Evolutionary conservation across 75 land plant species (phyloP), one percentile per base, ranked within the genome.

Genomic region (Pinus taeda): DNA sequence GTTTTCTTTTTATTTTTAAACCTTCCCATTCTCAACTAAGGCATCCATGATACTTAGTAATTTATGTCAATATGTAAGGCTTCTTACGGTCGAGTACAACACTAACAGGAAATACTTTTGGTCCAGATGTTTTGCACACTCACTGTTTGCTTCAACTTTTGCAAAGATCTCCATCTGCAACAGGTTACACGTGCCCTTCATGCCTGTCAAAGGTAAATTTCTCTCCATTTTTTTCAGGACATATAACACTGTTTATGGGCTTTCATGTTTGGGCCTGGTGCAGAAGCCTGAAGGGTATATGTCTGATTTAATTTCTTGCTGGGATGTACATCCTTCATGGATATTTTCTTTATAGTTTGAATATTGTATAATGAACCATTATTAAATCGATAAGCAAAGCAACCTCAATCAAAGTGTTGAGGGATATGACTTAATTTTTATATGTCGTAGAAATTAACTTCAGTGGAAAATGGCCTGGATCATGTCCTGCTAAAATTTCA

Each of bases 121-220:
- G 61, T 80, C 61, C 71, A 83, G 84, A 83, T 74, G 65, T 81
- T 61, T 58, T 81, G 18, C 84, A 83, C 65, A 74, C 73, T 30
- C 57, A 57, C 58, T 83, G 84, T 76, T 77, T 83, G 63, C 59
- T 81, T 53, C 57, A 75, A 4, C 84, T 74, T 80, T 57, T 83
- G 69, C 66, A 64, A 75, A 80, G 77, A 12, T 63, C 74, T 66
- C 83, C 83, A 26, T 81, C 83, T 21, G 81, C 81, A 67, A 67
- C 81, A 66, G 83, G 83, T 22, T 82, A 82, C 61, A 57, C 73
- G 18, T 82, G 83, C 59, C 81, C 81, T 3, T 39, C 83, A 78
- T 82, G 84, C 64, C 18, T 71, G 22, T 80, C 84, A 63, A 56
- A 76, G 49, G 83, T 80, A 74, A 66, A 74, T 57, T 15, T 57